Conservation (phyloP, 768 basidiomycete genomes). For the Lanmaoa rubissima region DNA sequence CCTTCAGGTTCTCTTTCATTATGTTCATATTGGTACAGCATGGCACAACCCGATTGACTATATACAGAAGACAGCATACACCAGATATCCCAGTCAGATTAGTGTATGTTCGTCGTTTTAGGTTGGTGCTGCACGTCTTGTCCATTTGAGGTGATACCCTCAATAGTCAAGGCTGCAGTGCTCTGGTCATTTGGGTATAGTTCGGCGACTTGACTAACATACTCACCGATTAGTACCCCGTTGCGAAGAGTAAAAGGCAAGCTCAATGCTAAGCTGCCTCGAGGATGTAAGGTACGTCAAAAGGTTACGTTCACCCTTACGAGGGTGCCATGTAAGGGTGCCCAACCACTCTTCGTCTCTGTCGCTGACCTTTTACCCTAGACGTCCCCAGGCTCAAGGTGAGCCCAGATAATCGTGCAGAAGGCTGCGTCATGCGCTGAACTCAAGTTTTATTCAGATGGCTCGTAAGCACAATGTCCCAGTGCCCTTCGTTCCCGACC, state of each 20-base stretch:
- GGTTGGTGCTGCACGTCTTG: background rate
- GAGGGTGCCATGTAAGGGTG: background rate
- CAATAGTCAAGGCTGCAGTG: background rate
- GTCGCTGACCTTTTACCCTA: background rate
- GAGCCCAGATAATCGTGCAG: background rate
- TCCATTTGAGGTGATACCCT: background rate
- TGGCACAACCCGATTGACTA: background rate
- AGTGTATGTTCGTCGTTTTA: background rate
- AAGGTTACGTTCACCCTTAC: constrained; percentile 1
- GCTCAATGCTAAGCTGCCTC: background rate
- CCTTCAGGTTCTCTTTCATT: background rate
- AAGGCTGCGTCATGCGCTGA: background rate
- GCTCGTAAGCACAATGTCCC: background rate
- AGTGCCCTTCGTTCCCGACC: background rate
- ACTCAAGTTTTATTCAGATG: background rate
- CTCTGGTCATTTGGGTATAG: background rate
- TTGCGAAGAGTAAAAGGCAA: background rate
- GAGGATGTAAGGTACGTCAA: background rate
- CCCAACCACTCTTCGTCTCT: background rate
- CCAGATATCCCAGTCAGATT: background rate
- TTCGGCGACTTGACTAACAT: background rate
- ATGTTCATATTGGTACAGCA: background rate
- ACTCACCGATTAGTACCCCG: background rate
- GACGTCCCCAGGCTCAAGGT: background rate
- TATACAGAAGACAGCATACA: background rate